A percentile compares a stretch with the other conserved stretches of the same genome.
Conservation (phyloP, 176 grass and related monocot genomes). For the Ampelocalamus luodianensis region DNA sequence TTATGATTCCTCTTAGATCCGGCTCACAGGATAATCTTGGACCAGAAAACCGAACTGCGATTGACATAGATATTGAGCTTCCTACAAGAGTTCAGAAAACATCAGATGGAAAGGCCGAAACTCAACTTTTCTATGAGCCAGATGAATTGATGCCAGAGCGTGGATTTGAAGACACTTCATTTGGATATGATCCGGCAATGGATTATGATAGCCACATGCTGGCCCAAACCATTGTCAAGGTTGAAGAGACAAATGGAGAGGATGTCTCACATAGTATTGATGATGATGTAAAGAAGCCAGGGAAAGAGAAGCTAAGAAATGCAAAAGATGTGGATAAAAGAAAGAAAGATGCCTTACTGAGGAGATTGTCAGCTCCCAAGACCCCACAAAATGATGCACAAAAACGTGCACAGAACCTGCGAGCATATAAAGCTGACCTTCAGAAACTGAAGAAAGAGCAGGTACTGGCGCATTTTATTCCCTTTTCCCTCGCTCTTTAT, state of each 20-base stretch:
- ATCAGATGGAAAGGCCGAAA: constrained; percentile 44
- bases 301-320: constrained; percentile 67
- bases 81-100: constrained; percentile 39
- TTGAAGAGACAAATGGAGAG: constrained; percentile 55
- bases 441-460: constrained; percentile 92
- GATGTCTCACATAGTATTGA: constrained; percentile 46
- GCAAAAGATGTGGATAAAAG: constrained; percentile 75
- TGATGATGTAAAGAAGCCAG: constrained; percentile 59
- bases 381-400: constrained; percentile 73
- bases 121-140: constrained; percentile 81
- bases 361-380: constrained; percentile 63
- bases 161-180: constrained; percentile 58
- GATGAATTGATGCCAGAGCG: constrained; percentile 84
- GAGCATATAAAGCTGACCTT: constrained; percentile 83
- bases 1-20: constrained; percentile 83
- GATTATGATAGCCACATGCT: constrained; percentile 72
- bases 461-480: constrained; percentile 51
- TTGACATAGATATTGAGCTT: constrained; percentile 90
- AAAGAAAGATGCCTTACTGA: constrained; percentile 70
- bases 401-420: constrained; percentile 88
- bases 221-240: constrained; percentile 46
- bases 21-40: constrained; percentile 56
- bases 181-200: constrained; percentile 85
- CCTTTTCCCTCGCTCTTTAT: neutral
- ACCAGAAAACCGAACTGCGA: constrained; percentile 56